phyloP scores from a whole-genome alignment of 257 asterid genomes.

The Schizonepeta tenuifolia region DNA sequence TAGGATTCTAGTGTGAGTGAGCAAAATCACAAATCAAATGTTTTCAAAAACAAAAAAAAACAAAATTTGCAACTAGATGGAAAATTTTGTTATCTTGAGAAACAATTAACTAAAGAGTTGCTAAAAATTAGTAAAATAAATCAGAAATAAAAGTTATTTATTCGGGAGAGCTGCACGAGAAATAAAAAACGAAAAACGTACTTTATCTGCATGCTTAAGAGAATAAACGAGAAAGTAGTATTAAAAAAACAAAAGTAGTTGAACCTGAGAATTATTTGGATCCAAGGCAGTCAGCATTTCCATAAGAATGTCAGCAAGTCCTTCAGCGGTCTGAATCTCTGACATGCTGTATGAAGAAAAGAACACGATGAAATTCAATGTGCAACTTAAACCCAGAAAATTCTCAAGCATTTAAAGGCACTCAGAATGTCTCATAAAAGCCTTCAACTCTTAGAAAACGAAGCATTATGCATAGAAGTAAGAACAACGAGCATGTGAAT shows the following conservation, averaged over 20 bases:
- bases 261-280: slow-evolving; percentile 78
- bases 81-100: too few relatives aligned
- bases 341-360: slow-evolving; percentile 49
- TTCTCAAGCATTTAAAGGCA: neutral
- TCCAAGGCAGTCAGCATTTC: slow-evolving; percentile 87
- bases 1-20: neutral
- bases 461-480: neutral
- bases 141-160: too few relatives aligned
- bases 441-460: neutral
- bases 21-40: neutral
- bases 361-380: slow-evolving; percentile 22
- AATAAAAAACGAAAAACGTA: neutral
- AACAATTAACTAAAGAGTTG: too few relatives aligned
- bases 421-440: neutral
- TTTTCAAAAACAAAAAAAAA: neutral
- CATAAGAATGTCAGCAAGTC: slow-evolving; percentile 66
- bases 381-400: neutral
- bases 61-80: neutral
- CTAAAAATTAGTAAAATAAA: too few relatives aligned
- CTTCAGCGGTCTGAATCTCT: slow-evolving; percentile 87
- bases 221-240: neutral
- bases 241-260: neutral
- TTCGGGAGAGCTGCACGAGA: too few relatives aligned
- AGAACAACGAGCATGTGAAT: neutral
- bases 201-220: neutral